Conservation (phyloP, 2,329 filamentous ascomycete species). For the Hypoxylon sp. region DNA sequence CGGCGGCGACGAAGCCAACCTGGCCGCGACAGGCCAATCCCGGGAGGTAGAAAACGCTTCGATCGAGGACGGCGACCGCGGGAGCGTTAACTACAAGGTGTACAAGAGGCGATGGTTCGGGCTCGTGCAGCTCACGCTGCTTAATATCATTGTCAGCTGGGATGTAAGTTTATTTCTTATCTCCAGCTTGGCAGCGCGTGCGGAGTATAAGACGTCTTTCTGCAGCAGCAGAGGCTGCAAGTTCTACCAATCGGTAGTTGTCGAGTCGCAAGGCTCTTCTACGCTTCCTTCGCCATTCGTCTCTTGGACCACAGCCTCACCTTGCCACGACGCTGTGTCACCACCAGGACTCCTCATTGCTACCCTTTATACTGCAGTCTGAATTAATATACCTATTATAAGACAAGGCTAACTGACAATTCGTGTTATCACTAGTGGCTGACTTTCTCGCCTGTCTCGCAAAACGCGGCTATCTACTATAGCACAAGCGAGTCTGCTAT, state of each 20-base stretch:
- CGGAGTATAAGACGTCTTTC: conserved; percentile 3
- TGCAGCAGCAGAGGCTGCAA: neutral
- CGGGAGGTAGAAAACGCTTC: conserved; percentile 35
- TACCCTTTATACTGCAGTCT: conserved; percentile 1
- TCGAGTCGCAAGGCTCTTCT: conserved; percentile 9
- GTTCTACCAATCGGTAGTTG: conserved; percentile 36
- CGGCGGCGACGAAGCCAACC: conserved; percentile 42
- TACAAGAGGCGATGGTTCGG: conserved; percentile 95
- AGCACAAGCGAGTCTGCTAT: conserved; percentile 79
- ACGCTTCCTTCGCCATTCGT: conserved; percentile 17
- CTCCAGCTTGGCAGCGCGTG: conserved; percentile 3
- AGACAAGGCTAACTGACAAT: conserved; percentile 12
- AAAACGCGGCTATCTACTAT: conserved; percentile 82
- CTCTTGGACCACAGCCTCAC: conserved; percentile 26
- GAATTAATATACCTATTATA: conserved; percentile 11
- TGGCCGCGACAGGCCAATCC: conserved; percentile 14
- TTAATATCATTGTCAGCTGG: conserved; percentile 96
- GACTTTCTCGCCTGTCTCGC: conserved; percentile 88
- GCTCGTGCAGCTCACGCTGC: conserved; percentile 82
- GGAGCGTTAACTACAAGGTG: conserved; percentile 48
- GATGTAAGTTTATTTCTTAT: conserved; percentile 75
- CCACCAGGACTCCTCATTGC: conserved; percentile 7
- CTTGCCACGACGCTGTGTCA: conserved; percentile 23
- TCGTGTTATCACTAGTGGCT: conserved; percentile 76
- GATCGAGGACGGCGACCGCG: conserved; percentile 40